phyloP scores from a whole-genome alignment of 306 rosid species.

The Argentina anserina region DNA sequence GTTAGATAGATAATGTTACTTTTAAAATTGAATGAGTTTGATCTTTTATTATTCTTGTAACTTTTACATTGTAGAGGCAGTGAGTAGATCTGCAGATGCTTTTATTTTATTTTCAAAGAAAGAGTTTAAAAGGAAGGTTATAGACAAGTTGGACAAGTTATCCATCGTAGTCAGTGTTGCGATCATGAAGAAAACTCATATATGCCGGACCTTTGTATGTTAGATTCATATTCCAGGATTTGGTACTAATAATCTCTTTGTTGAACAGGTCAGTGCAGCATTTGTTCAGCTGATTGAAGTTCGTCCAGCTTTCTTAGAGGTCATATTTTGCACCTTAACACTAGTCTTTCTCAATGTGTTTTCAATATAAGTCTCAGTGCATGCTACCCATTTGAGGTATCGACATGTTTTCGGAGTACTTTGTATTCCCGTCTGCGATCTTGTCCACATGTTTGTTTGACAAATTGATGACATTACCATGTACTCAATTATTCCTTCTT shows the following conservation, averaged over 20 bases:
- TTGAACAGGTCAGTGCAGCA: conserved; percentile 86
- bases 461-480: neutral
- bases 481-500: no score
- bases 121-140: neutral
- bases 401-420: neutral
- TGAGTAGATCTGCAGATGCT: neutral
- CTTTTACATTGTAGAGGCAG: neutral
- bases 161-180: neutral
- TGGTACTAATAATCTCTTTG: conserved; percentile 18
- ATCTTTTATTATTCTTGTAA: neutral
- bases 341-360: neutral
- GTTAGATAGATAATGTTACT: neutral
- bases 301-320: conserved; percentile 90
- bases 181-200: neutral
- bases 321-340: conserved; percentile 30
- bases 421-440: neutral
- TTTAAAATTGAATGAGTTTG: neutral
- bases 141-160: neutral
- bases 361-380: neutral
- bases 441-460: neutral
- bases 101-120: neutral
- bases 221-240: neutral
- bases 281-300: conserved; percentile 98
- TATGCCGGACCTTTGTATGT: conserved; percentile 2
- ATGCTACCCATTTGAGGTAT: neutral